Base-by-base conservation (phyloP, 2,329 filamentous ascomycete species). In the Fusarium fracticaudum region DNA sequence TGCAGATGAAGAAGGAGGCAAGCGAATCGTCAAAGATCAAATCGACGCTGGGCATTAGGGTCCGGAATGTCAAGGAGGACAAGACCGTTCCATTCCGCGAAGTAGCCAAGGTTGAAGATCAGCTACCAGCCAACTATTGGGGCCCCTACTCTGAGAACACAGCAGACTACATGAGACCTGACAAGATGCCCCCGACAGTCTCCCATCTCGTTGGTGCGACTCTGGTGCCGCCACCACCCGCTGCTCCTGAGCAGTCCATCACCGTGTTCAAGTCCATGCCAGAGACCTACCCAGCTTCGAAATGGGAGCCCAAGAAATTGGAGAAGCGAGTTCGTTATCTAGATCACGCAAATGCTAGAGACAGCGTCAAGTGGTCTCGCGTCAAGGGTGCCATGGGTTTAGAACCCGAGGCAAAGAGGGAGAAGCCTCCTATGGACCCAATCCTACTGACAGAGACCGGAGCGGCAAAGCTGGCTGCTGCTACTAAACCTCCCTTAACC, bases 401-500 rank as follows among this genome's bases (percentile, higher is more conserved):
- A 0, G 53, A 57, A 3, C 53, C 53, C 0, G 53, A 57, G 0
- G 26, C 1, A 9, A 57, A 44, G 38, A 57, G 26, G 26, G 53
- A 57, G 9, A 57, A 57, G 3, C 53, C 53, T 44, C 53, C 53
- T 0, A 57, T 57, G 53, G 53, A 57, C 6, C 17, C 53, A 9
- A 18, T 44, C 8, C 26, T 15, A 2, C 2, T 57, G 38, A 57
- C 53, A 20, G 53, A 57, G 22, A 4, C 8, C 0, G 53, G 38
- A 8, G 53, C 6, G 38, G 38, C 53, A 57, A 44, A 44, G 2
- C 1, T 5, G 26, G 53, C 53, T 15, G 17, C 53, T 44, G 26
- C 53, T 57, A 6, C 15, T 17, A 2, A 2, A 1, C 53, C 53
- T 1, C 4, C 1, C 11, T 1, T 0, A 0, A 44, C 53, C 8